A percentile compares a stretch with the other conserved stretches of the same genome.
phyloP scores from a whole-genome alignment of 176 grass and related monocot genomes.

The Calamus simplicifolius region DNA sequence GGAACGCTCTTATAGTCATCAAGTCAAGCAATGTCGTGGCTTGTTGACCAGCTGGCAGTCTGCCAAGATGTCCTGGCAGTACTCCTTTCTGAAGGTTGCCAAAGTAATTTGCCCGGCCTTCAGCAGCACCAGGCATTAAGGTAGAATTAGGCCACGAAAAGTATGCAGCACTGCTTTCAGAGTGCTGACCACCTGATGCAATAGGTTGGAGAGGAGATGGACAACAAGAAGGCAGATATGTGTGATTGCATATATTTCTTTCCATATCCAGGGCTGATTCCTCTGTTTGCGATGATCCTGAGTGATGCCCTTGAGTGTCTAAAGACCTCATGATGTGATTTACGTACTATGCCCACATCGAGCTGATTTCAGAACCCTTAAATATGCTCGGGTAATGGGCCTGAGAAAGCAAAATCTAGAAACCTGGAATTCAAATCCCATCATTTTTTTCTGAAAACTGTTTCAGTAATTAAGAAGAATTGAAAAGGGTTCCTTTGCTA shows the following conservation, averaged over 20 bases:
- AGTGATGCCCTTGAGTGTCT: constrained; percentile 38
- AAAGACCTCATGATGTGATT: constrained; percentile 46
- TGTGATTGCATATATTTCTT: constrained; percentile 35
- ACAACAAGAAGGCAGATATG: constrained; percentile 34
- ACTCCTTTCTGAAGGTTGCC: constrained; percentile 95
- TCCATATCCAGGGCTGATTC: constrained; percentile 71
- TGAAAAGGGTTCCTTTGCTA: too few species aligned
- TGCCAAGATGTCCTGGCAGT: constrained; percentile 60
- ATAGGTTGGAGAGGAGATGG: constrained; percentile 68
- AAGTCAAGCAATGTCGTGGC: constrained; percentile 90
- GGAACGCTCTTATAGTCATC: constrained; percentile 98
- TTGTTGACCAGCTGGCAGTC: constrained; percentile 69
- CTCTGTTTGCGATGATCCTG: constrained; percentile 49
- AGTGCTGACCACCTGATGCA: constrained; percentile 64
- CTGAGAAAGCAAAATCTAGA: constrained; percentile 9
- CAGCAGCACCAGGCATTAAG: constrained; percentile 65
- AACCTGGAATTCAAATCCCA: too few species aligned
- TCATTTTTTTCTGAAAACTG: too few species aligned
- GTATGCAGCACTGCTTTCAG: constrained; percentile 76
- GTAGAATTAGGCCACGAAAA: constrained; percentile 95
- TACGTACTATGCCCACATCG: constrained; percentile 9
- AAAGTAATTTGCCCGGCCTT: constrained; percentile 98
- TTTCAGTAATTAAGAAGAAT: too few species aligned
- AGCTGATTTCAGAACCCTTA: not conserved
- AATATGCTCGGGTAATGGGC: not conserved